phyloP scores from a whole-genome alignment of 352 stramenopile genomes.

The Blastocystis sp. region DNA sequence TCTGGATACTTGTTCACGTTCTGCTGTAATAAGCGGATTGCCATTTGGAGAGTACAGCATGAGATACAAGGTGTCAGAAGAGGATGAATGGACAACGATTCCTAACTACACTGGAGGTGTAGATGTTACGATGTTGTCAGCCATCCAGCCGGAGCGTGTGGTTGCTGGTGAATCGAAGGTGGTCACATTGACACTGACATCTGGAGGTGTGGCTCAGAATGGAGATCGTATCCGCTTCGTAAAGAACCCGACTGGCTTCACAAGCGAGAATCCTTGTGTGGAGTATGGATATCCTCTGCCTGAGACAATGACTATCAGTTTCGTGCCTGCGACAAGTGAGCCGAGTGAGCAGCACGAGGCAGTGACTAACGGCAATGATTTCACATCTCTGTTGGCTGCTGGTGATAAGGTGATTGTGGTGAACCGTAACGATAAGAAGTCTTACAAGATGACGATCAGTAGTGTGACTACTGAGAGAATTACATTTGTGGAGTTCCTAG shows the following conservation, averaged over 20 bases:
- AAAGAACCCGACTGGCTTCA: slow-evolving; percentile 10
- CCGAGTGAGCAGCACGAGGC: background rate
- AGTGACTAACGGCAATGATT: slow-evolving; percentile 48
- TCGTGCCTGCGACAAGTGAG: background rate
- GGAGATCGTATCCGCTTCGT: slow-evolving; percentile 59
- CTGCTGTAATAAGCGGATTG: slow-evolving; percentile 1
- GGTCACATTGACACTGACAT: slow-evolving; percentile 27
- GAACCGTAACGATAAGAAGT: background rate
- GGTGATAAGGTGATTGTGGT: slow-evolving; percentile 52
- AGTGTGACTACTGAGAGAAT: background rate
- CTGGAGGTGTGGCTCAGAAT: slow-evolving; percentile 22
- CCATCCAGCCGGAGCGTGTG: slow-evolving; percentile 35
- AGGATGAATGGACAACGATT: slow-evolving; percentile 14
- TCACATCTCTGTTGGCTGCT: slow-evolving; percentile 38
- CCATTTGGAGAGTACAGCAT: slow-evolving; percentile 33
- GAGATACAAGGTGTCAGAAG: background rate
- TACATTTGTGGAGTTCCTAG: slow-evolving; percentile 45
- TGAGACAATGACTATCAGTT: slow-evolving; percentile 46
- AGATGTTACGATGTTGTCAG: slow-evolving; percentile 31
- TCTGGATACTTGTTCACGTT: slow-evolving; percentile 52
- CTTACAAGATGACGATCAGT: slow-evolving; percentile 58
- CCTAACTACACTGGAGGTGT: slow-evolving; percentile 23
- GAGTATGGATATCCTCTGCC: slow-evolving; percentile 51
- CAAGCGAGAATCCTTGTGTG: slow-evolving; percentile 33
- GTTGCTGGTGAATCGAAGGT: slow-evolving; percentile 1